Base-by-base conservation (phyloP, 2,329 filamentous ascomycete genomes). In the Nemania sp. region DNA sequence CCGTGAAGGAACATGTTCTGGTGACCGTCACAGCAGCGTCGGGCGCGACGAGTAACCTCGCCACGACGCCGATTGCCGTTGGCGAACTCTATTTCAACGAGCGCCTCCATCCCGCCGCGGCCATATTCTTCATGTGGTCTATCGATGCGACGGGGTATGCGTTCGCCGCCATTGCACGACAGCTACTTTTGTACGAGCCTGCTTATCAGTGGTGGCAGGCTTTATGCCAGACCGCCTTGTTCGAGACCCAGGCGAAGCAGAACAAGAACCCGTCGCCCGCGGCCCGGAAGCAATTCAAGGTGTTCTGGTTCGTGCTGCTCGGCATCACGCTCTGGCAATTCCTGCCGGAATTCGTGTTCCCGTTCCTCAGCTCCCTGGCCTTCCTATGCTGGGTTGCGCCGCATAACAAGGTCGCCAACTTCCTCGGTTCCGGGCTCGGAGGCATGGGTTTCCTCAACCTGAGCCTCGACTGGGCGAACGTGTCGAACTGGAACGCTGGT, bases 351-450 rank as follows among this genome's bases (percentile, higher is more conserved):
- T 86, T 77, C 47, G 74, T 79, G 1, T 85, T 85, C 52, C 82
- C 82, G 0, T 80, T 86, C 64, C 72, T 83, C 1, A 80, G 77
- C 6, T 84, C 82, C 0, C 71, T 86, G 6, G 81, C 82, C 2
- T 83, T 85, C 45, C 73, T 86, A 5, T 86, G 83, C 68, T 86
- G 82, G 82, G 80, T 86, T 2, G 82, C 82, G 2, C 82, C 81
- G 1, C 73, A 74, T 14, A 85, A 83, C 59, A 66, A 74, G 2
- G 73, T 78, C 0, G 82, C 80, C 56, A 86, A 85, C 61, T 86
- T 85, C 60, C 70, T 86, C 15, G 82, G 82, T 1, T 77, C 78
- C 4, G 82, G 82, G 0, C 75, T 84, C n/a, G 82, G 82, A 3
- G 82, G 82, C 5, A 83, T 85, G 79, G 82, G 81, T 0, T 77